Conservation (phyloP, 2,329 filamentous ascomycete genomes). For the Exophiala alcalophila region DNA sequence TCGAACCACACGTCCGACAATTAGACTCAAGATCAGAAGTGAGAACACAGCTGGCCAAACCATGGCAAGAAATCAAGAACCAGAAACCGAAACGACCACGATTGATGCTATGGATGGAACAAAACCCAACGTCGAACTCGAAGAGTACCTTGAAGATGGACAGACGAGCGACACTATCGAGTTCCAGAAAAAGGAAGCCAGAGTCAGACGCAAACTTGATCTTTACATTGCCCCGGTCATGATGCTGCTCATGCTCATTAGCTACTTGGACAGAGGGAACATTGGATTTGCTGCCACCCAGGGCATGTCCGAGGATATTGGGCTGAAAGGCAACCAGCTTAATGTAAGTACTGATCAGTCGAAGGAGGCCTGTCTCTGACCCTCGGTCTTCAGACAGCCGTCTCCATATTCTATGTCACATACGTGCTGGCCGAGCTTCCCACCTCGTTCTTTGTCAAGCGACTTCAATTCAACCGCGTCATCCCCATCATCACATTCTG, state of each 20-base stretch:
- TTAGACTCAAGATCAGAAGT: too few species aligned
- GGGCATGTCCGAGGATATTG: constrained; percentile 50
- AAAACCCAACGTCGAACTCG: constrained; percentile 17
- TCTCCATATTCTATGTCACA: constrained; percentile 53
- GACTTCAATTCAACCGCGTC: constrained; percentile 43
- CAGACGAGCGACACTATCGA: constrained; percentile 5
- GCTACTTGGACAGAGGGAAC: constrained; percentile 77
- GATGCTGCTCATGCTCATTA: constrained; percentile 76
- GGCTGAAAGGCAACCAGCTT: constrained; percentile 42
- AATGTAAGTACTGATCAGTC: constrained; percentile 30
- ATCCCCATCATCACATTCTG: constrained; percentile 42
- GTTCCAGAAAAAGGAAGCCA: constrained; percentile 19
- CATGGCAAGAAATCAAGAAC: constrained; percentile 9
- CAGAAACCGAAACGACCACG: constrained; percentile 10
- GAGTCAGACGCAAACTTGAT: constrained; percentile 23
- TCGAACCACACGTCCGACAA: too few species aligned
- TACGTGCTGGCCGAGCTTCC: constrained; percentile 52
- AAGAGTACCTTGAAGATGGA: constrained; percentile 18
- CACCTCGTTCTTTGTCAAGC: constrained; percentile 49
- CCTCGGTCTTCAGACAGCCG: constrained; percentile 36
- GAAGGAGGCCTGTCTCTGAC: neutral
- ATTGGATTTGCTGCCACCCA: constrained; percentile 62
- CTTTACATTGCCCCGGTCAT: constrained; percentile 58
- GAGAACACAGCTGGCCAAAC: too few species aligned
- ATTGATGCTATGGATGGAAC: constrained; percentile 7